Base-by-base conservation (phyloP, 805 yeast genomes). In the Gaillardinia entomophila region DNA sequence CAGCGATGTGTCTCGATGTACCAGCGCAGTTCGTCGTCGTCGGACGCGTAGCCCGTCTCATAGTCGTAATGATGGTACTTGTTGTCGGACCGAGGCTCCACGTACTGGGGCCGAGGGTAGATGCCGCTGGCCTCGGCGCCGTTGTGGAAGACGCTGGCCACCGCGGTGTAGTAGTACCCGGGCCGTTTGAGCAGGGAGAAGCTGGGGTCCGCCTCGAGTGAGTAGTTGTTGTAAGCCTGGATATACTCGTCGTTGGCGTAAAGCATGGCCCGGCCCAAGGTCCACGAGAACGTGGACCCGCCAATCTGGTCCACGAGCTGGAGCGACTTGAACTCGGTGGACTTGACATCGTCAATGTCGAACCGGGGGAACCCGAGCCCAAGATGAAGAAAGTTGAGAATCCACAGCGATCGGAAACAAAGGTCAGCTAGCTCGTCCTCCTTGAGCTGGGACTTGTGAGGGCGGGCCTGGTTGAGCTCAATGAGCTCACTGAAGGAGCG, bases 391-490 rank as follows among this genome's bases (percentile, higher is more conserved):
- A 80, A 64, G 41, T 68, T 71, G 18, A 76, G 53, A 12, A 79
- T 59, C 74, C 82, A 79, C 3, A 75, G 64, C 0, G 82, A 64
- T 43, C 73, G 75, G 58, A 79, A 80, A 46, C 88, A 80, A 6
- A 77, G 44, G 31, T 71, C 73, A 1, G 73, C 51, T 10, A 75
- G 49, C 23, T 74, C 81, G 4, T 60, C 67, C 36, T 64, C 62
- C 2, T 56, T 46, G 16, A 69, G 38, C 24, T 62, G 68, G 3
- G 43, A 33, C 7, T 47, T 42, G 6, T 40, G 35, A n/a, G 53
- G 41, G 22, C 52, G 51, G 35, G 34, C 38, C 3, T 41, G 35
- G 37, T 68, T 68, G 30, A 67, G 42, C 16, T 51, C 50, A 13
- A 62, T 50, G 19, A 71, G 49, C 12, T 53, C 53, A 17, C 52